phyloP scores from a whole-genome alignment of 768 basidiomycete species.

The Strobilomyces echinocephalus region DNA sequence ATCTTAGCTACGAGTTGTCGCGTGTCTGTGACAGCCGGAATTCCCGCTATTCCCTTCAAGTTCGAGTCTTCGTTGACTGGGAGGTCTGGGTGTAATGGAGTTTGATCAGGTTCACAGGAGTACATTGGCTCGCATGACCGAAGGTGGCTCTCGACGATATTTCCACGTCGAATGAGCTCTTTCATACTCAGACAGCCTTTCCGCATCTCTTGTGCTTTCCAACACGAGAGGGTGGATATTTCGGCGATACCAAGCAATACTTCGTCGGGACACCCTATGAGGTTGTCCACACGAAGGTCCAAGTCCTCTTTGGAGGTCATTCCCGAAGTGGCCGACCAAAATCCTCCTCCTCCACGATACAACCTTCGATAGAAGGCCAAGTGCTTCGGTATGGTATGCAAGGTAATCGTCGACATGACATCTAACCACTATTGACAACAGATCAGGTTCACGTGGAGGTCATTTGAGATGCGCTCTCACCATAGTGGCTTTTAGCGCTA shows the following conservation, averaged over 20 bases:
- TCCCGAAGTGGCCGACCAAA: slow-evolving; percentile 36
- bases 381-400: slow-evolving; percentile 59
- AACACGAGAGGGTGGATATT: slow-evolving; percentile 64
- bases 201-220: slow-evolving; percentile 63
- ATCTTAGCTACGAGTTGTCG: slow-evolving; percentile 48
- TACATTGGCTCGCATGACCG: slow-evolving; percentile 36
- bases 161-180: slow-evolving; percentile 71
- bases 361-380: slow-evolving; percentile 62
- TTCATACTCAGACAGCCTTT: slow-evolving; percentile 67
- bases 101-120: slow-evolving; percentile 30
- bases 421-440: slow-evolving; percentile 62
- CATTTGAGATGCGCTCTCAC: slow-evolving; percentile 41
- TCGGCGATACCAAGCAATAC: slow-evolving; percentile 73
- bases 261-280: slow-evolving; percentile 78
- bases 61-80: slow-evolving; percentile 13
- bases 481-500: slow-evolving; percentile 66
- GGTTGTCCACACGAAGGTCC: slow-evolving; percentile 56
- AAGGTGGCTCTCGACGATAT: slow-evolving; percentile 63
- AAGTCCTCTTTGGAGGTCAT: slow-evolving; percentile 33
- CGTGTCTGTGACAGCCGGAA: slow-evolving; percentile 37
- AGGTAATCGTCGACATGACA: slow-evolving; percentile 62
- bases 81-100: slow-evolving; percentile 41
- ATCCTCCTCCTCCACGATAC: slow-evolving; percentile 48
- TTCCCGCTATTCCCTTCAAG: slow-evolving; percentile 28
- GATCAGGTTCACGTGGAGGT: slow-evolving; percentile 10